Evolutionary conservation across 2,329 filamentous ascomycete genomes (phyloP), one percentile per base, ranked within the genome.

Genomic region (Penicillium nordicum): DNA sequence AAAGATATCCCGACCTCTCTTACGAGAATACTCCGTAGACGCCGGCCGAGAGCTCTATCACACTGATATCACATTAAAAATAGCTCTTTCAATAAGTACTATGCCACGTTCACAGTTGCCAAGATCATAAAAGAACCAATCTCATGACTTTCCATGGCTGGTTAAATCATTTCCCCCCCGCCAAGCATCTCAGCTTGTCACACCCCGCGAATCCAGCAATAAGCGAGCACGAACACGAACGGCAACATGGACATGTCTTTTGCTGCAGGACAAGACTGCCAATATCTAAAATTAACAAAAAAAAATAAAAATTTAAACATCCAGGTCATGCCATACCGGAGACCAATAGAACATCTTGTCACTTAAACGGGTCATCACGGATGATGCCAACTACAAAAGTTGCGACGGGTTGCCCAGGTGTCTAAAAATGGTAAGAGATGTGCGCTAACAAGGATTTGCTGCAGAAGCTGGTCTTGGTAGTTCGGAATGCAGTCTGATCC

Each of bases 21-120:
- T 12, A 29, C 7, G 8, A 29, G 7, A 18, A 23, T 45, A 44
- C 30, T 16, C 40, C 38, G 40, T 23, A 27, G 2, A 25, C 29
- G 2, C 49, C 38, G 21, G 30, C 49, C 38, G 29, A 34, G 12
- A 40, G 42, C 27, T 38, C 18, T 30, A 48, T 53, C 50, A 47
- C 34, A 53, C 11, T 21, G 7, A 12, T 50, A 41, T 55, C 53
- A 55, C 53, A 55, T 45, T 32, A 51, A 45, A 51, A 55, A 55
- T 55, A 55, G 41, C 32, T 16, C 12, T 16, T 9, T 18, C 5
- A 8, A 11, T 18, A 12, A 50, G 3, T 9, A 3, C 14, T 25
- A n/a, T 21, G 14, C 11, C 30, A 25, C 27, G 10, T 21, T 5
- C 14, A 25, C 25, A 43, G 5, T 6, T 32, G 49, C 49, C 49